phyloP scores from a whole-genome alignment of 129 eudicot species.

The Logfia minima region DNA sequence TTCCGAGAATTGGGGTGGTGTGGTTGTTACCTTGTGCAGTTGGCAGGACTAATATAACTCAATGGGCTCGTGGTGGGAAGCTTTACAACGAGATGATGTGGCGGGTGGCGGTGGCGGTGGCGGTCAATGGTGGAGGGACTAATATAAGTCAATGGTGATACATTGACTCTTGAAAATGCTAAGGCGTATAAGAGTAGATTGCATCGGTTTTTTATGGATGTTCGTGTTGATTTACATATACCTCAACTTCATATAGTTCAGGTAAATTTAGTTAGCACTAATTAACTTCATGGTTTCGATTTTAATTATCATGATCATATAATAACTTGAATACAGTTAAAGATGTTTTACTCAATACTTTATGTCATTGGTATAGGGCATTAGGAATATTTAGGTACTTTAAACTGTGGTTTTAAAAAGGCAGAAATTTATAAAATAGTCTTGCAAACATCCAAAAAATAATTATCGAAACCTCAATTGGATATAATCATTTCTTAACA shows the following conservation, averaged over 20 bases:
- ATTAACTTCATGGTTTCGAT: not conserved
- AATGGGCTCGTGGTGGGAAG: conserved; percentile 56
- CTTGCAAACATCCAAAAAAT: too few species aligned
- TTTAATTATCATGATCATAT: not conserved
- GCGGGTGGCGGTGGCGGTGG: conserved; percentile 47
- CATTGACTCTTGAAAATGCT: conserved; percentile 41
- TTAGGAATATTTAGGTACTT: too few species aligned
- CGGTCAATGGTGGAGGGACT: conserved; percentile 59
- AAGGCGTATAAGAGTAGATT: conserved; percentile 41
- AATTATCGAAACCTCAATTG: too few species aligned
- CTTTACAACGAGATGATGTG: conserved; percentile 47
- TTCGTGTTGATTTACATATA: too few species aligned
- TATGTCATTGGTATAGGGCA: too few species aligned
- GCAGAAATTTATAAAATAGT: too few species aligned
- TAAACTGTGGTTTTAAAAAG: too few species aligned
- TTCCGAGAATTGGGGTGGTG: conserved; percentile 43
- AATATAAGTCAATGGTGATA: too few species aligned
- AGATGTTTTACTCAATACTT: too few species aligned
- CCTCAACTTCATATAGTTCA: too few species aligned
- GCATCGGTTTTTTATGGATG: conserved; percentile 38
- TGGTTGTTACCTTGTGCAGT: conserved; percentile 87
- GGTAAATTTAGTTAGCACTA: too few species aligned
- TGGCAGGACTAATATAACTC: conserved; percentile 59
- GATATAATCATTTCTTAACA: too few species aligned
- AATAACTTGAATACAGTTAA: not conserved